A percentile compares a stretch with the other conserved stretches of the same genome.
These are phyloP conservation scores for Boechera divaricarpa DNA, from an alignment of 345 rosid genomes.

Conservation along the genomic window DNA sequence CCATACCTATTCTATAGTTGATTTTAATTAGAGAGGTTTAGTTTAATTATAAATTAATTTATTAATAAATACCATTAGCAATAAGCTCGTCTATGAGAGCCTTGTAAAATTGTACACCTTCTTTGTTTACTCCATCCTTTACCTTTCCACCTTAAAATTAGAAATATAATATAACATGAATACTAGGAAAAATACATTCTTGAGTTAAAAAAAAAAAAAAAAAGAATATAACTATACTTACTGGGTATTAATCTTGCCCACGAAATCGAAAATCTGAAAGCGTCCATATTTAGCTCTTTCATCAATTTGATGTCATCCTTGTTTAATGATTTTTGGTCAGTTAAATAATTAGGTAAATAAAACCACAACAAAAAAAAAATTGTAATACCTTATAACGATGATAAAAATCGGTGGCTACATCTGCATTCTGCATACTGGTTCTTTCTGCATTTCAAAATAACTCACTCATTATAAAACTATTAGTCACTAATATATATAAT, in stretches of 20 bases:
- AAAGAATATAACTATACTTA: background rate
- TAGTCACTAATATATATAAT: background rate
- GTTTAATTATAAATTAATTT: no score
- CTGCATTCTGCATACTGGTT: constrained; percentile 51
- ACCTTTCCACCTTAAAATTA: constrained; percentile 32
- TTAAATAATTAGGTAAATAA: background rate
- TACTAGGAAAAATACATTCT: background rate
- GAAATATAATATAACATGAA: background rate
- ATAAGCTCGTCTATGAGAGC: constrained; percentile 53
- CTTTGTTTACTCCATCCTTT: constrained; percentile 51
- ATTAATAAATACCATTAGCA: constrained; percentile 34
- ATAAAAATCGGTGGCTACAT: constrained; percentile 51
- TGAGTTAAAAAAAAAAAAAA: background rate
- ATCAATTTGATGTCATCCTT: constrained; percentile 58
- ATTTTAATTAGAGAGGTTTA: background rate
- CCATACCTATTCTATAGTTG: background rate
- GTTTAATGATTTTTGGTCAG: background rate
- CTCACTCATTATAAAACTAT: background rate
- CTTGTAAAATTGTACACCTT: constrained; percentile 50
- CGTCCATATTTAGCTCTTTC: constrained; percentile 58
- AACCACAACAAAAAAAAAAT: background rate
- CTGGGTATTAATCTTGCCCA: constrained; percentile 60
- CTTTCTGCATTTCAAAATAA: constrained; percentile 43
- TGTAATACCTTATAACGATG: constrained; percentile 50
- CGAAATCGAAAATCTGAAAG: constrained; percentile 59